A percentile compares a stretch with the other conserved stretches of the same genome.
phyloP scores from a whole-genome alignment of 2,329 filamentous ascomycete genomes.

The Geosmithia putterillii region DNA sequence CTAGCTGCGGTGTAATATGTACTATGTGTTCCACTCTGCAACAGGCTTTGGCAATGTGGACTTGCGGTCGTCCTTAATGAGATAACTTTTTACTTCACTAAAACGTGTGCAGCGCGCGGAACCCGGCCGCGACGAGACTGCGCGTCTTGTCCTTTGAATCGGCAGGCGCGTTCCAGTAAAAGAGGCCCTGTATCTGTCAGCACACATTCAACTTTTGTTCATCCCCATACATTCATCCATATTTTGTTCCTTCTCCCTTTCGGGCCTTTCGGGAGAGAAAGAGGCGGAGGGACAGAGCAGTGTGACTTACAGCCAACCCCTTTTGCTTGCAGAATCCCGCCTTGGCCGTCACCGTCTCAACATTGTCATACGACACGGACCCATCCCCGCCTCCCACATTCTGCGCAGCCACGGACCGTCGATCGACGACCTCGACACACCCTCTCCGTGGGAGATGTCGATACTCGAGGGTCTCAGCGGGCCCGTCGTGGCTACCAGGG shows the following conservation, averaged over 20 bases:
- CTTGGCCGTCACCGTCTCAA: slow-evolving; percentile 64
- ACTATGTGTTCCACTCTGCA: no score
- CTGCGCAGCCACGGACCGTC: slow-evolving; percentile 54
- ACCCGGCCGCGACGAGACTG: slow-evolving; percentile 46
- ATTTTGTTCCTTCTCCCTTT: background rate
- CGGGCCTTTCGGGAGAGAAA: no score
- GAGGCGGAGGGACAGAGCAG: background rate
- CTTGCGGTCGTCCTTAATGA: background rate
- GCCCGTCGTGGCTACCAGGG: no score
- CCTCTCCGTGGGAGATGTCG: slow-evolving; percentile 49
- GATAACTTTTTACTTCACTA: slow-evolving; percentile 4
- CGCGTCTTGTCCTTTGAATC: slow-evolving; percentile 48
- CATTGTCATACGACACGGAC: slow-evolving; percentile 71
- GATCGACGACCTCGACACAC: slow-evolving; percentile 56
- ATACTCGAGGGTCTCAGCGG: slow-evolving; percentile 48
- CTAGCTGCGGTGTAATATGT: no score
- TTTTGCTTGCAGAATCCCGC: slow-evolving; percentile 61
- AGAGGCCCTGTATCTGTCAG: slow-evolving; percentile 44
- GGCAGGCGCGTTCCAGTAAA: slow-evolving; percentile 70
- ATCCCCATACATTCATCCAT: no score
- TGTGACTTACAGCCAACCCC: slow-evolving; percentile 45
- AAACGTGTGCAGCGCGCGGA: slow-evolving; percentile 41
- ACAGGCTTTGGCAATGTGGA: no score
- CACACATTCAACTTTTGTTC: no score
- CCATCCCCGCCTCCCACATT: slow-evolving; percentile 63